These are phyloP conservation scores for Aspergillus awamori DNA, from an alignment of 2,329 filamentous ascomycete species.

Conservation along the genomic window DNA sequence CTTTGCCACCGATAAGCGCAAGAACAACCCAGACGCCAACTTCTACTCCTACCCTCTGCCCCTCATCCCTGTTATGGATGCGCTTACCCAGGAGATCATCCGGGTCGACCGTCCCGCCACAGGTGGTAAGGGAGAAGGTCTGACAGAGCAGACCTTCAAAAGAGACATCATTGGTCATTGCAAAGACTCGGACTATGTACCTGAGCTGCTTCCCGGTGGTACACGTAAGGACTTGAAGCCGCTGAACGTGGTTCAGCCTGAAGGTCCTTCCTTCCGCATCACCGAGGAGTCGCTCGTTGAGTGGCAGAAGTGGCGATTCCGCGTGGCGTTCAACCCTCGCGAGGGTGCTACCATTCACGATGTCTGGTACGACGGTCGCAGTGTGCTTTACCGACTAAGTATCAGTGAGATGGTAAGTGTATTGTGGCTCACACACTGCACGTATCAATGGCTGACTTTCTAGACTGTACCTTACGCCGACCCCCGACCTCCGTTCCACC, in stretches of 20 bases:
- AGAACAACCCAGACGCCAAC: slow-evolving; percentile 59
- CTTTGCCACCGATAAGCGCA: slow-evolving; percentile 49
- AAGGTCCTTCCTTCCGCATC: slow-evolving; percentile 66
- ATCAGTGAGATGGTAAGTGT: slow-evolving; percentile 66
- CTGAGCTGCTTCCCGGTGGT: slow-evolving; percentile 50
- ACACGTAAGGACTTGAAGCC: slow-evolving; percentile 64
- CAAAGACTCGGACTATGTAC: slow-evolving; percentile 54
- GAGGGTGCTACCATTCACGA: slow-evolving; percentile 74
- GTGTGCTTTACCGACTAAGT: slow-evolving; percentile 67
- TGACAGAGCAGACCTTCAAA: slow-evolving; percentile 46
- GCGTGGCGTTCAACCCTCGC: slow-evolving; percentile 59
- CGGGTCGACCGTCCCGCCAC: slow-evolving; percentile 62
- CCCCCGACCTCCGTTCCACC: slow-evolving; percentile 65
- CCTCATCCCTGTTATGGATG: slow-evolving; percentile 59
- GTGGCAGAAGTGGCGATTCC: slow-evolving; percentile 72
- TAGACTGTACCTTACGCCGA: slow-evolving; percentile 67
- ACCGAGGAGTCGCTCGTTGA: slow-evolving; percentile 46
- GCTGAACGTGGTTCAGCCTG: slow-evolving; percentile 71
- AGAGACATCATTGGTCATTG: slow-evolving; percentile 57
- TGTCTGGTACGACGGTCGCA: slow-evolving; percentile 66
- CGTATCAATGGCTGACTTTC: too few species aligned
- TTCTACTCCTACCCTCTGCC: slow-evolving; percentile 64
- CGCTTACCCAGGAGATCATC: slow-evolving; percentile 57
- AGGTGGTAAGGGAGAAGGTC: slow-evolving; percentile 53
- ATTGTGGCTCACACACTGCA: too few species aligned